Evolutionary conservation across 345 rosid genomes (phyloP).

Genomic region (Barbarea vulgaris): DNA sequence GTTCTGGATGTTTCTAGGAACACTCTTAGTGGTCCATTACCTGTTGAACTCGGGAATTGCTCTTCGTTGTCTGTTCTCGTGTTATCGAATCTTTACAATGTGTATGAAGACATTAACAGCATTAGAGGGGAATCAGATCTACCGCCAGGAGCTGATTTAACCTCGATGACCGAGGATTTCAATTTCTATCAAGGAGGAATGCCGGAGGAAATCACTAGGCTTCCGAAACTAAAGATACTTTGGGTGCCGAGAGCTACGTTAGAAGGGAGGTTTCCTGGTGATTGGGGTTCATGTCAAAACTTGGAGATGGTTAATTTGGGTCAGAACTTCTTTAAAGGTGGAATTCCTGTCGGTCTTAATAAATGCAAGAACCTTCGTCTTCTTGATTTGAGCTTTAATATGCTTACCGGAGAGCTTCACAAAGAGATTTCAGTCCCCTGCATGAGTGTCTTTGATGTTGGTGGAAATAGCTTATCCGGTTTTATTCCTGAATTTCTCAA

Average conservation of each 20-base stretch:
- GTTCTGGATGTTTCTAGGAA: conserved; percentile 90
- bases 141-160: conserved; percentile 42
- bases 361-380: conserved; percentile 66
- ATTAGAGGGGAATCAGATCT: conserved; percentile 42
- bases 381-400: conserved; percentile 74
- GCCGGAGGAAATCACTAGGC: conserved; percentile 58
- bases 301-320: conserved; percentile 85
- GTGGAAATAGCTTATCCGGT: conserved; percentile 70
- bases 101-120: conserved; percentile 45
- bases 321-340: conserved; percentile 67
- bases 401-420: conserved; percentile 60
- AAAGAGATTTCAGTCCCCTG: conserved; percentile 71
- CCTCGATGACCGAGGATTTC: conserved; percentile 59
- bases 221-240: conserved; percentile 71
- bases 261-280: conserved; percentile 59
- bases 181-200: conserved; percentile 79
- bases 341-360: conserved; percentile 53
- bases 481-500: conserved; percentile 60
- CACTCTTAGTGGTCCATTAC: conserved; percentile 70
- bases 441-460: conserved; percentile 78
- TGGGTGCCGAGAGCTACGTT: conserved; percentile 88
- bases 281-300: conserved; percentile 75
- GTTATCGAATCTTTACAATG: conserved; percentile 62
- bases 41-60: conserved; percentile 79
- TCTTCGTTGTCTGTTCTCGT: conserved; percentile 69